phyloP scores from a whole-genome alignment of 495 filamentous ascomycete genomes.

The Neurospora cerealis region DNA sequence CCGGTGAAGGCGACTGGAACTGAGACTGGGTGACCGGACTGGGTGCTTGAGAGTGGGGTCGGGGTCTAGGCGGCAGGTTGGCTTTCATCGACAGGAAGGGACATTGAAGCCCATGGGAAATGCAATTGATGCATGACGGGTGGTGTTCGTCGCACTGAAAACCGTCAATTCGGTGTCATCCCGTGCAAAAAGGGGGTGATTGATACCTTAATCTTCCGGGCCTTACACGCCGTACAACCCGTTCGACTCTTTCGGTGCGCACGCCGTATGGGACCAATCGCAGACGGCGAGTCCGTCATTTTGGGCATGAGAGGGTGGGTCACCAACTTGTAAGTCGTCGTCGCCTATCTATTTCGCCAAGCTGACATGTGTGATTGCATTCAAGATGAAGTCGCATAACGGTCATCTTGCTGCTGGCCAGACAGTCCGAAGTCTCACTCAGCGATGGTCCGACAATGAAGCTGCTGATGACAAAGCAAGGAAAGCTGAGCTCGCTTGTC shows the following conservation, averaged over 20 bases:
- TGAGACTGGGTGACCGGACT: neutral
- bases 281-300: neutral
- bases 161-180: neutral
- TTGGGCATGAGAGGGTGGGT: neutral
- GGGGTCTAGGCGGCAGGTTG: neutral
- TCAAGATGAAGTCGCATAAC: neutral
- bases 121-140: conserved; percentile 33
- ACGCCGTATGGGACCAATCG: conserved; percentile 4
- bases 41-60: neutral
- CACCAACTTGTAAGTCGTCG: neutral
- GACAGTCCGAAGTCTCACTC: neutral
- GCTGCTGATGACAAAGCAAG: neutral
- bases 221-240: conserved; percentile 31
- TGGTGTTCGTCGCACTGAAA: conserved; percentile 33
- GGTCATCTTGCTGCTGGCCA: neutral
- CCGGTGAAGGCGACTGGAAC: neutral
- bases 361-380: neutral
- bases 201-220: conserved; percentile 31
- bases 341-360: neutral
- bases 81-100: conserved; percentile 19
- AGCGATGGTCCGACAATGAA: neutral
- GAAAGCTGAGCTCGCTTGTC: neutral
- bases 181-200: neutral
- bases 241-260: conserved; percentile 32
- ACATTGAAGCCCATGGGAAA: conserved; percentile 29